Evolutionary conservation across 495 filamentous ascomycete species (phyloP), one percentile per base, ranked within the genome.

Genomic region (Cryomyces minteri): DNA sequence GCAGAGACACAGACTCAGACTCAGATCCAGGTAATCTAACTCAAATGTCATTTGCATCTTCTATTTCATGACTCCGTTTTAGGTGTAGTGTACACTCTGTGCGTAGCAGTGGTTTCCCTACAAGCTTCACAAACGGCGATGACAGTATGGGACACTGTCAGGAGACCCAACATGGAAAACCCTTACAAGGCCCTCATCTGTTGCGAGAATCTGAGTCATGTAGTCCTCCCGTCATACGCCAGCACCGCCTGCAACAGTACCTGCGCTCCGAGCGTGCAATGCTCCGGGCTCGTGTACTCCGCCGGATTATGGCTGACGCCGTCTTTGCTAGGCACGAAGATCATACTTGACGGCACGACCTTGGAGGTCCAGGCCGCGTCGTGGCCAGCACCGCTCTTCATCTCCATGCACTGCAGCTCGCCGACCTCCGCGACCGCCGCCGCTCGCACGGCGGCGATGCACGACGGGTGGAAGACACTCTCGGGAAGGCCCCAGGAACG

Each of bases 401-500:
- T 74, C 5, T 66, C 62, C 36, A 66, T 58, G 18, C 69, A 54
- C n/a, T 55, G 46, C 4, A 55, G 54, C 3, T 49, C 45, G 10
- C 58, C 52, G n/a, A 71, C 65, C 1, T 64, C 56, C 54, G 66
- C 67, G 39, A 73, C 64, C 12, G 70, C 62, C 5, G 65, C 73
- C 45, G 63, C 61, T 4, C 79, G 78, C 28, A 79, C 76, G 18
- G 68, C 63, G 48, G 71, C 63, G 7, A 87, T 81, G 32, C 73
- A 79, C 31, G 10, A 29, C 10, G 28, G n/a, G 4, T 64, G 52
- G 40, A 87, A 78, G 54, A 82, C 87, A 52, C 79, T 72, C 7
- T 67, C 57, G 54, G 88, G 72, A 62, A 90, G 87, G 38, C 71
- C 67, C 8, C 75, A 70, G 2, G 81, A 79, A 4, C 72, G 67